Conservation (phyloP, 2,329 filamentous ascomycete species). For the Leptographium wingfieldii region DNA sequence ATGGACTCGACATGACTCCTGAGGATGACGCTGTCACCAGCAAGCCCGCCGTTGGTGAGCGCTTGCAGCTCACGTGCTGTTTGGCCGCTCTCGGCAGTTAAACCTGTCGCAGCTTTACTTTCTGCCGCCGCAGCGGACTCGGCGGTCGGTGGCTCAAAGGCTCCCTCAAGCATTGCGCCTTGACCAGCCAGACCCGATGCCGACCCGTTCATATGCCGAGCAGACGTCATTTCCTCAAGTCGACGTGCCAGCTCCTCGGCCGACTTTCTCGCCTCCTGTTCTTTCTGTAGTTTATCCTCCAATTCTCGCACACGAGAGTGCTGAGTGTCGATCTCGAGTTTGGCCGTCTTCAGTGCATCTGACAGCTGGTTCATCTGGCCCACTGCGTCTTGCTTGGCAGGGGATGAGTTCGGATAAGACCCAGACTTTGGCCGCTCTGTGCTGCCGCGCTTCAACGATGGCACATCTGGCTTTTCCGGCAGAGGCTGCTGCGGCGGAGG, state of each 20-base stretch:
- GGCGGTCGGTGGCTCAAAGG: constrained; percentile 28
- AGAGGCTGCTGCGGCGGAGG: constrained; percentile 87
- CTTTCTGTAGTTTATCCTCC: constrained; percentile 64
- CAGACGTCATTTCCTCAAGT: constrained; percentile 41
- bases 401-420: constrained; percentile 36
- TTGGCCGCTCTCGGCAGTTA: neutral
- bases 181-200: constrained; percentile 19
- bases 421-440: constrained; percentile 59
- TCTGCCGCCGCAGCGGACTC: neutral
- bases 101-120: too few relatives aligned
- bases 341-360: constrained; percentile 71
- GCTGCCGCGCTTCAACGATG: constrained; percentile 60
- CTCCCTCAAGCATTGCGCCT: constrained; percentile 29
- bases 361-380: constrained; percentile 75
- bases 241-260: constrained; percentile 72
- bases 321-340: constrained; percentile 79
- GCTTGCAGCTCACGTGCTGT: neutral
- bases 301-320: constrained; percentile 66
- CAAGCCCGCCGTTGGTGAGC: neutral
- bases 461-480: constrained; percentile 79
- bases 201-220: constrained; percentile 24
- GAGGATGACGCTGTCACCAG: constrained; percentile 20
- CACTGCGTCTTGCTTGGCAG: constrained; percentile 43
- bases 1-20: constrained; percentile 66
- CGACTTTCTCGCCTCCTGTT: constrained; percentile 67